A percentile compares a stretch with the other conserved stretches of the same genome.
Evolutionary conservation across 208 protist genomes (phyloP).

Genomic region (Trypanosoma scelopori): DNA sequence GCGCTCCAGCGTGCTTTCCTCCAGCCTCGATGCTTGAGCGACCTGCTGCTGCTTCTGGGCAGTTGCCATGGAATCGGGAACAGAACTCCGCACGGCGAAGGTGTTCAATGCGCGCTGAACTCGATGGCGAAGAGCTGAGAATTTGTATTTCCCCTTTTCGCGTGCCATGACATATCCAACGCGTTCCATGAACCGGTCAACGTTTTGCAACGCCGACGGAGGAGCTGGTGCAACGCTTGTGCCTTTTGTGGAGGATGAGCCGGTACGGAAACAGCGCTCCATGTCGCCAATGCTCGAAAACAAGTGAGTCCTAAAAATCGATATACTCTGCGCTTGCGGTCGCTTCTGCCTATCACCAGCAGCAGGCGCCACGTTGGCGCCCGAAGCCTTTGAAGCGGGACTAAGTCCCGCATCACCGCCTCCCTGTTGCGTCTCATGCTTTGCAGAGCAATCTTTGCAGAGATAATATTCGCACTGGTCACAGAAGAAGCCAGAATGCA

Average conservation of each 20-base stretch:
- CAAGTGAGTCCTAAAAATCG: conserved; percentile 47
- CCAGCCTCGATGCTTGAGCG: conserved; percentile 8
- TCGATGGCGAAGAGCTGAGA: not conserved
- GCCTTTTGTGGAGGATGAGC: conserved; percentile 65
- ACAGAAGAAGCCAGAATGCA: conserved; percentile 45
- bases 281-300: conserved; percentile 75
- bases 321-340: not conserved
- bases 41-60: not conserved
- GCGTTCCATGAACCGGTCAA: conserved; percentile 50
- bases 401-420: not conserved
- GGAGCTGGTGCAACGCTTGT: conserved; percentile 66
- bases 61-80: not conserved
- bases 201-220: conserved; percentile 52
- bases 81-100: conserved; percentile 7
- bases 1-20: conserved; percentile 32
- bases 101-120: conserved; percentile 6
- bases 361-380: not conserved
- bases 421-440: conserved; percentile 6
- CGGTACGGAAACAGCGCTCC: conserved; percentile 82
- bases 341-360: not conserved
- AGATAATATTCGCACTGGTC: conserved; percentile 57
- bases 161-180: conserved; percentile 53
- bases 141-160: conserved; percentile 12
- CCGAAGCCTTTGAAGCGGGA: not conserved
- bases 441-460: conserved; percentile 44